Evolutionary conservation across 2,329 filamentous ascomycete species (phyloP).

Genomic region (Bipolaris bicolor): DNA sequence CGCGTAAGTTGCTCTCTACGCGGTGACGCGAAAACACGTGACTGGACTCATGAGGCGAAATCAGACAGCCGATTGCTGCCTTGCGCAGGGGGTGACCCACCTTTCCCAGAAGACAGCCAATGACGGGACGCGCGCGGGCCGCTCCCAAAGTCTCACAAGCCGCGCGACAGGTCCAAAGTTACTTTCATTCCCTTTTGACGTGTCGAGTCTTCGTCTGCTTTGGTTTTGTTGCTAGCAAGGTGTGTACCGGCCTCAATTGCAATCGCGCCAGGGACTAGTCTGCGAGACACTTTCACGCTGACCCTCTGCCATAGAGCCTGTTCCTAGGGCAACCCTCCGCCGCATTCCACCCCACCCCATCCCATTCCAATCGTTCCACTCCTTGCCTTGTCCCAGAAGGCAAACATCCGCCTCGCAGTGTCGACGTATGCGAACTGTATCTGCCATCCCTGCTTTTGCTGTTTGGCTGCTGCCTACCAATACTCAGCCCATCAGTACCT

Average conservation of each 20-base stretch:
- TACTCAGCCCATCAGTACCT: neutral
- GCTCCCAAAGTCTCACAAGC: slow-evolving; percentile 28
- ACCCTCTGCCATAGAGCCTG: slow-evolving; percentile 24
- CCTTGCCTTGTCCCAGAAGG: slow-evolving; percentile 15
- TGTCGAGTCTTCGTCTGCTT: slow-evolving; percentile 11
- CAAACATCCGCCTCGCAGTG: slow-evolving; percentile 29
- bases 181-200: slow-evolving; percentile 22
- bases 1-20: neutral
- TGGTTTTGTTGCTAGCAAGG: slow-evolving; percentile 20
- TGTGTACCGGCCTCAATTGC: slow-evolving; percentile 14
- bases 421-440: slow-evolving; percentile 3
- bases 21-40: slow-evolving; percentile 6
- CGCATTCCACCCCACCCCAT: slow-evolving; percentile 16
- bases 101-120: slow-evolving; percentile 11
- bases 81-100: slow-evolving; percentile 7
- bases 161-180: slow-evolving; percentile 24
- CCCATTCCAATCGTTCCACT: slow-evolving; percentile 12
- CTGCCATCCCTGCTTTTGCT: neutral
- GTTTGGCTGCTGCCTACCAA: neutral
- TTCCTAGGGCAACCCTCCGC: slow-evolving; percentile 33
- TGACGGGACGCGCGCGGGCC: slow-evolving; percentile 12
- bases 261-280: slow-evolving; percentile 13
- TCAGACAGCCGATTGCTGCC: slow-evolving; percentile 1
- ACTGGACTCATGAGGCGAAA: neutral
- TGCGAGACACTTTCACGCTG: slow-evolving; percentile 16